Evolutionary conservation across 352 stramenopile genomes (phyloP).

Genomic region (Phytophthora lateralis): DNA sequence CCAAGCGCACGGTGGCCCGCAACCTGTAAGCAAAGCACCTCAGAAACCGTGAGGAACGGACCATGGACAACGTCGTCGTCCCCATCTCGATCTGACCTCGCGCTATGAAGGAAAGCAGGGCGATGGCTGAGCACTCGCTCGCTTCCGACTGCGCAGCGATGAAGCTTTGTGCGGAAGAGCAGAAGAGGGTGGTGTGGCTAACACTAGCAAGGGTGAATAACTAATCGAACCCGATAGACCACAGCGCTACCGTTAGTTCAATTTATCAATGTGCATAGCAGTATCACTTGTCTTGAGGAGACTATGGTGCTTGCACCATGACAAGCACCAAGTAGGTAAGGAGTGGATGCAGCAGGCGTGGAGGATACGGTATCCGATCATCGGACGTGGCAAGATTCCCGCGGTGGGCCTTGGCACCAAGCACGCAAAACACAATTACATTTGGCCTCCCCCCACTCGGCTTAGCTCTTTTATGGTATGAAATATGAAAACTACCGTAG

Average conservation of each 20-base stretch:
- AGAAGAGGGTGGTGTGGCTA: conserved; percentile 33
- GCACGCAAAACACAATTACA: conserved; percentile 23
- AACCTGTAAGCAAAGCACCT: conserved; percentile 61
- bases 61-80: conserved; percentile 24
- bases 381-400: no score
- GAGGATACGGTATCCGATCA: no score
- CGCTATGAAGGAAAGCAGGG: conserved; percentile 38
- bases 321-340: no score
- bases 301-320: background rate
- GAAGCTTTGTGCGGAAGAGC: conserved; percentile 25
- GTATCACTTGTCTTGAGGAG: background rate
- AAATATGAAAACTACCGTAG: conserved; percentile 12
- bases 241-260: conserved; percentile 17
- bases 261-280: conserved; percentile 2
- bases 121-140: conserved; percentile 28
- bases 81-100: conserved; percentile 32
- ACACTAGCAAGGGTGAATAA: conserved; percentile 39
- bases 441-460: conserved; percentile 18
- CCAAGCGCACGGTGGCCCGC: conserved; percentile 88
- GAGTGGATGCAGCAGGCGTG: no score
- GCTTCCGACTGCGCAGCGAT: conserved; percentile 23
- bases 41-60: conserved; percentile 11
- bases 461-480: conserved; percentile 36
- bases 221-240: conserved; percentile 42
- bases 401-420: no score